These are phyloP conservation scores for Corylus avellana DNA, from an alignment of 306 rosid species.

Conservation along the genomic window DNA sequence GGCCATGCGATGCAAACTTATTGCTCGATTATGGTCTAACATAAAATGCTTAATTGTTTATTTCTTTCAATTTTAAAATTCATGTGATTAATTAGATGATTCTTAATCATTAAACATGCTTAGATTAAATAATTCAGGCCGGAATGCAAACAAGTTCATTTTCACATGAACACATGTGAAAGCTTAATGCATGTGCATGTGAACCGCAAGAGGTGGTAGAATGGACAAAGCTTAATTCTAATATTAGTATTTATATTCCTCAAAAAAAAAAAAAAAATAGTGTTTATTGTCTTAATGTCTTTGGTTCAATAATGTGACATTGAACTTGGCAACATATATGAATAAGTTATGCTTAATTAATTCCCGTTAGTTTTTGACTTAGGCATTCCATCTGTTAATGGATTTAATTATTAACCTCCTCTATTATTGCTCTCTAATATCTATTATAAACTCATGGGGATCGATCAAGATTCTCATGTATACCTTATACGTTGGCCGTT, in stretches of 20 bases:
- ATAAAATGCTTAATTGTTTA: background rate
- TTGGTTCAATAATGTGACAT: background rate
- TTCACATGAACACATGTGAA: background rate
- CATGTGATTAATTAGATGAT: background rate
- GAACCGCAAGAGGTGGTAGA: background rate
- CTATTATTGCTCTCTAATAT: constrained; percentile 16
- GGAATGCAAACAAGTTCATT: background rate
- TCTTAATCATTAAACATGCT: background rate
- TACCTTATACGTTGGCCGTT: too few relatives aligned
- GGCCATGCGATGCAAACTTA: too few relatives aligned
- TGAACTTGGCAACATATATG: background rate
- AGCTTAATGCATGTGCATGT: background rate
- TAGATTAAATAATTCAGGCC: background rate
- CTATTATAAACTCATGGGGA: too few relatives aligned
- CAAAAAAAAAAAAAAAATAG: too few relatives aligned
- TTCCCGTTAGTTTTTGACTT: background rate
- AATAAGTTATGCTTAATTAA: background rate
- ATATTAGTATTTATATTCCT: background rate
- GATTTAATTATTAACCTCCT: background rate
- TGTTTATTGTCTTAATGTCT: too few relatives aligned
- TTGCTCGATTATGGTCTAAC: too few relatives aligned
- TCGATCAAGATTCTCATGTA: too few relatives aligned
- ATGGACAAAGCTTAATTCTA: background rate
- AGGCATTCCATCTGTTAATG: background rate
- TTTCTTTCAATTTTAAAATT: background rate